These are phyloP conservation scores for Aspergillus egyptiacus DNA, from an alignment of 495 filamentous ascomycete species.

Conservation along the genomic window DNA sequence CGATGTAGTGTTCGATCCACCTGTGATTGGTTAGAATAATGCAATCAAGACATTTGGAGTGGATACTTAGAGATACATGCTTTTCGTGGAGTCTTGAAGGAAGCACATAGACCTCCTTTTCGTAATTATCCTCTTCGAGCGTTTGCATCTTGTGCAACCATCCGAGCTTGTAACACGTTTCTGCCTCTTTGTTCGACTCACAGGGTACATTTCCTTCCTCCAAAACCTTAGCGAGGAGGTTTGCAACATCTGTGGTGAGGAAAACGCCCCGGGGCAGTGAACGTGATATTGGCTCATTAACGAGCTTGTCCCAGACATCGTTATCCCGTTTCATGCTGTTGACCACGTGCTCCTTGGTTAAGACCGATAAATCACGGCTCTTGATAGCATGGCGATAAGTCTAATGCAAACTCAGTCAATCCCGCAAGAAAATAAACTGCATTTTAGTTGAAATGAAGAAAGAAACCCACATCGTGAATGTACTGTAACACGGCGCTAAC, in stretches of 20 bases:
- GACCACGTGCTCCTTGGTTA: constrained; percentile 1
- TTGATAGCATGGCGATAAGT: constrained; percentile 1
- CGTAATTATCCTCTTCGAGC: background rate
- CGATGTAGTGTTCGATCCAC: too few species aligned
- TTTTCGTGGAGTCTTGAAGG: constrained; percentile 11
- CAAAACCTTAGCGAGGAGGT: background rate
- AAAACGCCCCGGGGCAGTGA: background rate
- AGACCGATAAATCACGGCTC: background rate
- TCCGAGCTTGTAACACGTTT: too few species aligned
- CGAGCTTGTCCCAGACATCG: background rate
- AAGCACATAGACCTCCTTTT: constrained; percentile 2
- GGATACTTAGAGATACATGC: constrained; percentile 3
- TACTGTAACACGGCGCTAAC: constrained; percentile 1
- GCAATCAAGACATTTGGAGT: background rate
- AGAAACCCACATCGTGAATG: constrained; percentile 4
- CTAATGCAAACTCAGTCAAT: constrained; percentile 7
- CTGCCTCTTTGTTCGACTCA: too few species aligned
- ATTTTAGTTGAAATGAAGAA: constrained; percentile 2
- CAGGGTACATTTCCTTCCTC: too few species aligned
- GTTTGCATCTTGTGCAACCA: constrained; percentile 14
- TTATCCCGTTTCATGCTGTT: background rate
- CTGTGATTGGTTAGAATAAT: too few species aligned
- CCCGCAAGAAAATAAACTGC: background rate
- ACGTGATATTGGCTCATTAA: background rate
- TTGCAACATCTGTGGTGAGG: constrained; percentile 4